These are phyloP conservation scores for Trichoderma simmonsii DNA, from an alignment of 2,329 filamentous ascomycete species.

Conservation along the genomic window DNA sequence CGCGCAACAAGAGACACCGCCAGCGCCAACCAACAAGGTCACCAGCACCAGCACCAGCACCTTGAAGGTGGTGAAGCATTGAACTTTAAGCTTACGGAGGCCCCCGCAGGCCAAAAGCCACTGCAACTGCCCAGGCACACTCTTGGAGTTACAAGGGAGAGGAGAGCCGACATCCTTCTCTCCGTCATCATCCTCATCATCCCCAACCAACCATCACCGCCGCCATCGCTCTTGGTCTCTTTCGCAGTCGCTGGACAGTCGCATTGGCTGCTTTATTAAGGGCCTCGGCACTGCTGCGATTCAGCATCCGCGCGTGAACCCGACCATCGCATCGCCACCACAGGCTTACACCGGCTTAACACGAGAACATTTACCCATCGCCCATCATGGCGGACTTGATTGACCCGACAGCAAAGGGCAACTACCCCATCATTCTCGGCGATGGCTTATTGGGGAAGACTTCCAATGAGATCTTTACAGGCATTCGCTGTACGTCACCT, in stretches of 20 bases:
- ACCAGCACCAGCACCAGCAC: not conserved
- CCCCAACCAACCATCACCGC: not conserved
- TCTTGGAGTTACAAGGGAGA: not conserved
- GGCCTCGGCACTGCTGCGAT: not conserved
- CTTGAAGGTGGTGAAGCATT: not conserved
- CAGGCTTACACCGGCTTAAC: not conserved
- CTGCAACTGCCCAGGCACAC: not conserved
- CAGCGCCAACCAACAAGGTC: not conserved
- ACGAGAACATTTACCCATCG: not conserved
- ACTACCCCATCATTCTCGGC: slow-evolving; percentile 63
- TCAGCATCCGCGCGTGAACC: not conserved
- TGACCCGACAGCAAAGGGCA: slow-evolving; percentile 58
- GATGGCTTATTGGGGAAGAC: slow-evolving; percentile 57
- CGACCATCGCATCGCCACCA: not conserved
- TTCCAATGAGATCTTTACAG: slow-evolving; percentile 57
- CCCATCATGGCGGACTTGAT: slow-evolving; percentile 40
- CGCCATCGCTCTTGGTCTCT: not conserved
- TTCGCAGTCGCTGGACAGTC: not conserved
- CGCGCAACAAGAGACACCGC: not conserved
- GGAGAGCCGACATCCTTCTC: not conserved
- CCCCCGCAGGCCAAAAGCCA: not conserved
- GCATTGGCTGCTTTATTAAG: not conserved
- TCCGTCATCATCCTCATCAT: not conserved
- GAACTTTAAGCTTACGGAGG: not conserved
- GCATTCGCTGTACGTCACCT: slow-evolving; percentile 51